These are phyloP conservation scores for Elsinoe perseae DNA, from an alignment of 2,329 filamentous ascomycete species.

Conservation along the genomic window DNA sequence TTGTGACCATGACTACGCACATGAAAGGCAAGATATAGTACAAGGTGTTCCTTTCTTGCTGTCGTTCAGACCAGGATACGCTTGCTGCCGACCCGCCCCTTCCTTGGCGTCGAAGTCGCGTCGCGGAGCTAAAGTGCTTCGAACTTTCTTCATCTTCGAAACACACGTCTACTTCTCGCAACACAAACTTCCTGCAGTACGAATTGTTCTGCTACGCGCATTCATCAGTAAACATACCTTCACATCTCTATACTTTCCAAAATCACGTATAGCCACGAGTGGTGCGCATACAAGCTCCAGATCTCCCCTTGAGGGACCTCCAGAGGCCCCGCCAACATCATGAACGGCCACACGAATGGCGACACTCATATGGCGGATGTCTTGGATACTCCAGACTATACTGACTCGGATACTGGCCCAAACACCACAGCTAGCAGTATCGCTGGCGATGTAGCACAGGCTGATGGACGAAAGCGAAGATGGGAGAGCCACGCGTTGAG, in stretches of 20 bases:
- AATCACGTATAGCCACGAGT: not conserved
- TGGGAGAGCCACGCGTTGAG: constrained; percentile 83
- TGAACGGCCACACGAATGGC: constrained; percentile 20
- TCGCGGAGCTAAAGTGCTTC: constrained; percentile 15
- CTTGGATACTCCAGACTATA: constrained; percentile 56
- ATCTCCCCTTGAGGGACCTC: constrained; percentile 16
- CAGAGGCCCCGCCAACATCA: constrained; percentile 14
- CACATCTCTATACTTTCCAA: not conserved
- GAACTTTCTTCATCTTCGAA: constrained; percentile 9
- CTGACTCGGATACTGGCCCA: constrained; percentile 58
- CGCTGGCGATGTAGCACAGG: constrained; percentile 58
- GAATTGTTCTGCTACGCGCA: not conserved
- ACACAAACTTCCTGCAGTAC: not conserved
- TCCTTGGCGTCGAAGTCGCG: constrained; percentile 10
- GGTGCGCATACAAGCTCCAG: constrained; percentile 7
- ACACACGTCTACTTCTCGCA: not conserved
- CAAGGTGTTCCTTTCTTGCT: no score
- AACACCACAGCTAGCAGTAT: constrained; percentile 75
- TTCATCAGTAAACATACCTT: not conserved
- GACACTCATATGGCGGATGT: constrained; percentile 30
- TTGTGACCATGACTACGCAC: no score
- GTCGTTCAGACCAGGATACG: not conserved
- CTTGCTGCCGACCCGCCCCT: not conserved
- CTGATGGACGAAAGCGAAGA: constrained; percentile 75
- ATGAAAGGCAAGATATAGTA: no score